Evolutionary conservation across 306 rosid species (phyloP), one percentile per base, ranked within the genome.

Genomic region (Begonia peltatifolia): DNA sequence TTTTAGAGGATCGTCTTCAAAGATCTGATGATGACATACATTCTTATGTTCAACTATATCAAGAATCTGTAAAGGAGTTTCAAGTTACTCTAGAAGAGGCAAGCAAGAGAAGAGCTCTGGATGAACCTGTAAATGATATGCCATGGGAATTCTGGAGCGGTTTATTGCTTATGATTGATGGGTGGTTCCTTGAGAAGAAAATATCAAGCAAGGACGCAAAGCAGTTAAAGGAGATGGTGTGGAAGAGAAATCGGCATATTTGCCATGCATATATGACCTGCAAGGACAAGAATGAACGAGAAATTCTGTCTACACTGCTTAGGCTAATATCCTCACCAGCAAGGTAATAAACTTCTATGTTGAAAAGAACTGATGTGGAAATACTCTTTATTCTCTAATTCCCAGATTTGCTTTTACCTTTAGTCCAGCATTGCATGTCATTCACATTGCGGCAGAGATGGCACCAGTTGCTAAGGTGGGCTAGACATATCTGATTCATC

Each of bases 401-500:
- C 58, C 43, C 53, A 59, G 62, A 66, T 64, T 69, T 76, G 71
- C 69, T 79, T 58, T 61, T 52, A 67, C 63, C 68, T 75, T 46
- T 66, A 90, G 99, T 76, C 71, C 79, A 69, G 99, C 88, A 81
- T 78, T 90, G 67, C 49, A 80, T 64, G 77, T 90, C 68, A 17
- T 90, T 70, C 99, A 86, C 60, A 73, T 90, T 66, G 99, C 99
- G 44, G 99, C 92, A 59, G 99, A 90, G 94, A 79, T 90, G 94
- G 99, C 99, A 64, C 99, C 99, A 20, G 93, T 90, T 36, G 99
- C 99, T 68, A 90, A 86, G 95, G 99, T 74, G 58, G 76, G 68
- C 55, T 65, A 50, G 41, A 58, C 66, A 54, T 63, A 50, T 54
- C 59, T 42, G 57, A 11, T 14, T 58, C 12, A 46, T 30, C 41